Evolutionary conservation across 371 early-diverging fungal genomes (phyloP).

Genomic region (Mucor racemosus): DNA sequence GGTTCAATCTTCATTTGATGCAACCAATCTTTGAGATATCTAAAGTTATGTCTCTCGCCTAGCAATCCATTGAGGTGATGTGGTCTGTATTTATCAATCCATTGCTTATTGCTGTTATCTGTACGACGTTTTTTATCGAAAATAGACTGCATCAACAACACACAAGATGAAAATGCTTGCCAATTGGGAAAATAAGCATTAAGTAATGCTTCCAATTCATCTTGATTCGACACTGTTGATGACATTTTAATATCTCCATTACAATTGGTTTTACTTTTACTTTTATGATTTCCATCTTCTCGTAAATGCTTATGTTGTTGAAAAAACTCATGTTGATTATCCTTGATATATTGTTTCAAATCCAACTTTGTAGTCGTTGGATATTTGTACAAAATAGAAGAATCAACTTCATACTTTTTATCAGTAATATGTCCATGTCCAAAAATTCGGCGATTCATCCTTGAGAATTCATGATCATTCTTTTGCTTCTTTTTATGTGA

Average conservation of each 20-base stretch:
- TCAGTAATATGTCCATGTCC: slow-evolving; percentile 10
- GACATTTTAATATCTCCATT: background rate
- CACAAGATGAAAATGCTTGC: slow-evolving; percentile 21
- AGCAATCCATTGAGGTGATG: slow-evolving; percentile 25
- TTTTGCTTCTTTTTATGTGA: background rate
- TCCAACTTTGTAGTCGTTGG: background rate
- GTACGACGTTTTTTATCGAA: slow-evolving; percentile 5
- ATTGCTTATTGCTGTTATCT: slow-evolving; percentile 10
- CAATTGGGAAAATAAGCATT: slow-evolving; percentile 21
- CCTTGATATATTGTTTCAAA: background rate
- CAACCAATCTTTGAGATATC: slow-evolving; percentile 45
- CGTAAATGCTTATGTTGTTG: background rate
- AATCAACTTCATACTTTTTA: background rate
- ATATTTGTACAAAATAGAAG: background rate
- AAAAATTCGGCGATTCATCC: slow-evolving; percentile 12
- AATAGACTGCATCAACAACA: slow-evolving; percentile 12
- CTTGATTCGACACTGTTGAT: background rate
- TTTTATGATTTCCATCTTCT: background rate
- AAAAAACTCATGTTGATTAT: background rate
- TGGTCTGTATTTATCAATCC: slow-evolving; percentile 49
- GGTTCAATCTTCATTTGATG: slow-evolving; percentile 45
- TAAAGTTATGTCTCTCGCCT: slow-evolving; percentile 27
- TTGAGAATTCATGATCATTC: slow-evolving; percentile 16
- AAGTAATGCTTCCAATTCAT: slow-evolving; percentile 9
- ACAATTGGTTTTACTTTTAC: background rate